These are phyloP conservation scores for Auriculariales sp. DNA, from an alignment of 768 basidiomycete genomes.

Conservation along the genomic window DNA sequence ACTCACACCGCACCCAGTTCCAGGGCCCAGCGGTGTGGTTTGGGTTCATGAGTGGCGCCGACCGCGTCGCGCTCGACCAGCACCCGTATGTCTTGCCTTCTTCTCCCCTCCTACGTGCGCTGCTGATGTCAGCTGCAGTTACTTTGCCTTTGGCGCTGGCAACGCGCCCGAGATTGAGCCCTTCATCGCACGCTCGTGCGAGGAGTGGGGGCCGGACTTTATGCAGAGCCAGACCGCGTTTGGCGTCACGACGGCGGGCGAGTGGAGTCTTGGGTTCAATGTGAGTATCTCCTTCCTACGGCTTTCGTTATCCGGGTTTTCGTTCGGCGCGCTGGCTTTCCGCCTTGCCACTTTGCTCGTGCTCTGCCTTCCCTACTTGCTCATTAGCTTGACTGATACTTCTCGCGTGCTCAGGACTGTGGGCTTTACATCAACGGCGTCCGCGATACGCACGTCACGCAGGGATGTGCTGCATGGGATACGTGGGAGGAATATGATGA, in stretches of 20 bases:
- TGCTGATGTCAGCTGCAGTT: too few species aligned
- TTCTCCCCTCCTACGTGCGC: too few species aligned
- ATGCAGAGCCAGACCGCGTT: slow-evolving; percentile 35
- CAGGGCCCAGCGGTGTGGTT: slow-evolving; percentile 31
- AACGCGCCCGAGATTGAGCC: slow-evolving; percentile 16
- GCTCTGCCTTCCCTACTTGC: too few species aligned
- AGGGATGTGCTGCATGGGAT: slow-evolving; percentile 61
- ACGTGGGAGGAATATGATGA: slow-evolving; percentile 55
- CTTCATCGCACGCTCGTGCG: slow-evolving; percentile 23
- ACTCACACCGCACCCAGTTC: too few species aligned
- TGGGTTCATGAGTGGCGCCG: slow-evolving; percentile 37
- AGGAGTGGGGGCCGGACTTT: slow-evolving; percentile 21
- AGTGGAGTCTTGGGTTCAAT: slow-evolving; percentile 58
- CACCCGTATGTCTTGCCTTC: too few species aligned
- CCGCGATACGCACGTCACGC: slow-evolving; percentile 66
- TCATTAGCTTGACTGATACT: too few species aligned
- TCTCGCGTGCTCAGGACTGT: slow-evolving; percentile 43
- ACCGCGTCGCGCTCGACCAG: slow-evolving; percentile 44
- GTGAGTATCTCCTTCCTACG: slow-evolving; percentile 28
- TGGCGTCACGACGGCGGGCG: slow-evolving; percentile 62
- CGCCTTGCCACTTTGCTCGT: too few species aligned
- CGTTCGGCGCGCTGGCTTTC: too few species aligned
- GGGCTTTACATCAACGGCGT: slow-evolving; percentile 69
- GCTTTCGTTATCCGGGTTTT: too few species aligned
- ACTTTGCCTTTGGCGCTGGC: slow-evolving; percentile 41